phyloP scores from a whole-genome alignment of 1,284 basidiomycete species.

The Trametes polyzona region DNA sequence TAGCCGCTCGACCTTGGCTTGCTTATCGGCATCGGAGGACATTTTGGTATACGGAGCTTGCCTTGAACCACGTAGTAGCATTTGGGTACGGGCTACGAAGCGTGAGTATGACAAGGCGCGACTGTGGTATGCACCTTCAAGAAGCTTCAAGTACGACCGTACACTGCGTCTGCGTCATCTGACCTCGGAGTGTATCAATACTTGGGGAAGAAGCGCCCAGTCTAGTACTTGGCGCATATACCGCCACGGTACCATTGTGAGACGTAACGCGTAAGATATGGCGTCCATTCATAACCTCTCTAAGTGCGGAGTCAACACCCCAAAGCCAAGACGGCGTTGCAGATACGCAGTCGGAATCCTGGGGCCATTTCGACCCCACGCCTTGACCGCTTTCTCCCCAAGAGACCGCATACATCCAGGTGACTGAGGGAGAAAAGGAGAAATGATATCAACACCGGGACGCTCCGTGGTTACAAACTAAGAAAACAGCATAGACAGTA shows the following conservation, averaged over 20 bases:
- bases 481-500: constrained; percentile 27
- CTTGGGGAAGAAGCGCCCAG: neutral
- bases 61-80: no score
- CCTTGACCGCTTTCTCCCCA: no score
- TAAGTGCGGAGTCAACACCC: no score
- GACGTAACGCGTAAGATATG: neutral
- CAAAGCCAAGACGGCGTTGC: no score
- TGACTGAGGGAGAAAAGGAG: constrained; percentile 4
- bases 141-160: no score
- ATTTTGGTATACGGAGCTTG: constrained; percentile 10
- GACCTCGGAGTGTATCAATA: neutral
- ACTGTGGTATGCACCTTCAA: neutral
- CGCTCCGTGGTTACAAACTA: constrained; percentile 27
- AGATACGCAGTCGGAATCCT: no score
- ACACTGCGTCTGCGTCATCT: neutral
- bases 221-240: neutral
- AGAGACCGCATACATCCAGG: constrained; percentile 7
- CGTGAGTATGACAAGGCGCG: neutral
- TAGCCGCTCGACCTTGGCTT: constrained; percentile 27
- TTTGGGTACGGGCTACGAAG: no score
- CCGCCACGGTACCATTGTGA: neutral
- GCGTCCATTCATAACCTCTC: neutral
- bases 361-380: no score
- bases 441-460: constrained; percentile 28
- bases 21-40: constrained; percentile 21